Percentiles rank a stretch among this genome's conserved stretches.
Evolutionary conservation across 192 early-diverging fungal species (phyloP).

Genomic region (Cetraspora pellucida): DNA sequence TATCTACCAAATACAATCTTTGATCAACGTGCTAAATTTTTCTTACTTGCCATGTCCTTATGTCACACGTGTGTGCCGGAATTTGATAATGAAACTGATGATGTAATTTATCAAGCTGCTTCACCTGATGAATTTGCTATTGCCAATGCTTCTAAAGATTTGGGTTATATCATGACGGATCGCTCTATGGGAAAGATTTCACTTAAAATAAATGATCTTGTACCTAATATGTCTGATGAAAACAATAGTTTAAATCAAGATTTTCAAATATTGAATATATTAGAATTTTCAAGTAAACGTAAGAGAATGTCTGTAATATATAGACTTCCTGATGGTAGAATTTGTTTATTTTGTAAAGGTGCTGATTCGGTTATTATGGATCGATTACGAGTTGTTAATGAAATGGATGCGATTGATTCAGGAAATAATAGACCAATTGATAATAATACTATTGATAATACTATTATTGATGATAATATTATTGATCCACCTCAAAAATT

Average conservation of each 20-base stretch:
- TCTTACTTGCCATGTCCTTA: conserved; percentile 74
- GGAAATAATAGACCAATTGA: no score
- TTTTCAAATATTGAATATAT: conserved; percentile 67
- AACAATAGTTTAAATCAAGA: conserved; percentile 21
- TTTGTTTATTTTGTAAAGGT: conserved; percentile 86
- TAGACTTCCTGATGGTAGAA: conserved; percentile 69
- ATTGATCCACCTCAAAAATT: no score
- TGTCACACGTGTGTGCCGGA: conserved; percentile 85
- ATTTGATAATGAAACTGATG: conserved; percentile 56
- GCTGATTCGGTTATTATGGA: conserved; percentile 87
- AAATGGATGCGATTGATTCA: no score
- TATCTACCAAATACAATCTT: conserved; percentile 15
- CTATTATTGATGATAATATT: no score
- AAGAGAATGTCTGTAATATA: conserved; percentile 90
- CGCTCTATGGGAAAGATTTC: conserved; percentile 52
- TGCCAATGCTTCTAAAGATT: conserved; percentile 73
- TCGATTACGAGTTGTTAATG: conserved; percentile 47
- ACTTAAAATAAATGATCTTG: conserved; percentile 41
- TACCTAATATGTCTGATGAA: conserved; percentile 29
- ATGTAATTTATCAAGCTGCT: conserved; percentile 73
- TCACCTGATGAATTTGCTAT: conserved; percentile 87
- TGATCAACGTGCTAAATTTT: conserved; percentile 56
- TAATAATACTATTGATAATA: no score
- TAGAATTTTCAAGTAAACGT: conserved; percentile 86
- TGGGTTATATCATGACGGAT: conserved; percentile 69